Conservation (phyloP, 345 rosid species). For the Eucalyptus sideroxylon region DNA sequence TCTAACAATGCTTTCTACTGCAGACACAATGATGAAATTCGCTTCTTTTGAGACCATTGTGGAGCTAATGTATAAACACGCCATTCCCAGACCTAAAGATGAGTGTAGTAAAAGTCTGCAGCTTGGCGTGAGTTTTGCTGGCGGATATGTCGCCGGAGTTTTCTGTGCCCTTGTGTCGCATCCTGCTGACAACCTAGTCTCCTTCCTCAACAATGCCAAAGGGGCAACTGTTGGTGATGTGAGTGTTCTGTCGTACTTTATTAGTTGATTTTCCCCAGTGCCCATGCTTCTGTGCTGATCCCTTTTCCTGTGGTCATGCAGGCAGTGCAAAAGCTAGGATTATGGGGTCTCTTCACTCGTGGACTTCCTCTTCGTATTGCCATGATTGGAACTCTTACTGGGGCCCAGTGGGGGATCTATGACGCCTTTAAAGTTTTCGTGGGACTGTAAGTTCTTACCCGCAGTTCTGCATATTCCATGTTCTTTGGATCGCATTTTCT, state of each 20-base stretch:
- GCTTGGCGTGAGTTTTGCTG: constrained; percentile 91
- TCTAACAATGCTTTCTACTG: neutral
- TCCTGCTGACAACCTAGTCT: constrained; percentile 94
- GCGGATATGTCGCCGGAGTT: constrained; percentile 90
- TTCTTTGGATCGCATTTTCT: neutral
- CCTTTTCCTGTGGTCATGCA: neutral
- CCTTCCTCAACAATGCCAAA: constrained; percentile 95
- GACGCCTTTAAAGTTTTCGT: constrained; percentile 97
- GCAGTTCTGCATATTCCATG: neutral
- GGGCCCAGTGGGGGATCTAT: constrained; percentile 95
- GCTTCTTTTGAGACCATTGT: constrained; percentile 93
- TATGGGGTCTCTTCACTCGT: constrained; percentile 88
- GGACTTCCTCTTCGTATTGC: constrained; percentile 97
- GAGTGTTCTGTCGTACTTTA: constrained; percentile 3
- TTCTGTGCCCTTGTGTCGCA: constrained; percentile 86
- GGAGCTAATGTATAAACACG: constrained; percentile 80
- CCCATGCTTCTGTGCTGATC: neutral
- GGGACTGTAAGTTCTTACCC: constrained; percentile 68
- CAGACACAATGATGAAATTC: constrained; percentile 99
- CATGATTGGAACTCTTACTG: constrained; percentile 98
- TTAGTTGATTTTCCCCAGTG: neutral
- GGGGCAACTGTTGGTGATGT: constrained; percentile 98
- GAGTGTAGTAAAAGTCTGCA: constrained; percentile 81
- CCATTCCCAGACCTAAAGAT: constrained; percentile 73
- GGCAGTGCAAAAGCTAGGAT: constrained; percentile 96